These are phyloP conservation scores for Amaranthus palmeri DNA, from an alignment of 148 eudicot species.

Conservation along the genomic window DNA sequence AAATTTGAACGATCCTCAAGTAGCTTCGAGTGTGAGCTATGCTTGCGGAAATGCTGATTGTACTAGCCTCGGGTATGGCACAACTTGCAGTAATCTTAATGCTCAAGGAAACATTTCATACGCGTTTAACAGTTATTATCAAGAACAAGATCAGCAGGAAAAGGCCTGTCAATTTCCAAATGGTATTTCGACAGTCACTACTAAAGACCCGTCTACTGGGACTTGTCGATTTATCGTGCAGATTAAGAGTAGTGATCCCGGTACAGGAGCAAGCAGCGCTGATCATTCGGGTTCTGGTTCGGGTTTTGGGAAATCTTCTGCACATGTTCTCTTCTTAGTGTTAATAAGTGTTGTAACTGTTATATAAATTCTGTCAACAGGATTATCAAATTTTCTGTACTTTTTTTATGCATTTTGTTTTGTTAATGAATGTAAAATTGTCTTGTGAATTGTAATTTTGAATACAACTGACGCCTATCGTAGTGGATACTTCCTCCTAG, in stretches of 20 bases:
- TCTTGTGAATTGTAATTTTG: neutral
- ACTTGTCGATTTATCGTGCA: slow-evolving; percentile 53
- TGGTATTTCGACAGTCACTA: slow-evolving; percentile 41
- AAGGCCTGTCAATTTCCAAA: slow-evolving; percentile 63
- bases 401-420: neutral
- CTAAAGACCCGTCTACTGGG: slow-evolving; percentile 51
- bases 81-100: slow-evolving; percentile 51
- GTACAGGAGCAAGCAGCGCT: slow-evolving; percentile 4
- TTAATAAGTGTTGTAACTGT: slow-evolving; percentile 7
- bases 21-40: slow-evolving; percentile 51
- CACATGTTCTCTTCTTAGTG: slow-evolving; percentile 20
- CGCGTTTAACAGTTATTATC: slow-evolving; percentile 59
- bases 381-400: neutral
- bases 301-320: slow-evolving; percentile 15
- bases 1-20: slow-evolving; percentile 39
- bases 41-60: slow-evolving; percentile 71
- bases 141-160: slow-evolving; percentile 49
- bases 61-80: slow-evolving; percentile 63
- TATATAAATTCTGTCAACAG: slow-evolving; percentile 10
- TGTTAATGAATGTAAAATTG: neutral
- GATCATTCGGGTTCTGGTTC: slow-evolving; percentile 12
- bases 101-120: slow-evolving; percentile 43
- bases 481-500: too few relatives aligned
- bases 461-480: too few relatives aligned
- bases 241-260: slow-evolving; percentile 31